Percentiles rank a stretch among this genome's conserved stretches.
Evolutionary conservation across 202 grass and related monocot genomes (phyloP).

Genomic region (Eragrostis tef): DNA sequence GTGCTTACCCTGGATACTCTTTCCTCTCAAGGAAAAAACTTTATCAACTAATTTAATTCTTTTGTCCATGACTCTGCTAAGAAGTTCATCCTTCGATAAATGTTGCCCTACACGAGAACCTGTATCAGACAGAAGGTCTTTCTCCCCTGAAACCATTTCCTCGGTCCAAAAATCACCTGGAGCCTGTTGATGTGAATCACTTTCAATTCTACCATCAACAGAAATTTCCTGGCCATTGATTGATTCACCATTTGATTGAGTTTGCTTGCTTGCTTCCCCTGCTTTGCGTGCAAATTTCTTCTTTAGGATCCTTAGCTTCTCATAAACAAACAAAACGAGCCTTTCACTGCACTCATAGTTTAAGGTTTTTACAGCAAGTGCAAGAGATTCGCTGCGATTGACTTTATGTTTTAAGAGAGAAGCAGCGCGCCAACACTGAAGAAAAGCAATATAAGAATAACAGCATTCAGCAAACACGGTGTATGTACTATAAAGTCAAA

Average conservation of each 20-base stretch:
- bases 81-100: conserved; percentile 50
- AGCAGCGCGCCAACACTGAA: conserved; percentile 92
- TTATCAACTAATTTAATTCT: conserved; percentile 69
- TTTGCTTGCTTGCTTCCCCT: conserved; percentile 43
- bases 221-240: conserved; percentile 32
- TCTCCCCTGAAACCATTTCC: conserved; percentile 36
- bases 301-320: conserved; percentile 74
- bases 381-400: conserved; percentile 62
- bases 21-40: conserved; percentile 60
- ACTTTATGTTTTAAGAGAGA: conserved; percentile 86
- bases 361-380: conserved; percentile 64
- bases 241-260: conserved; percentile 31
- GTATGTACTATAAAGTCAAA: conserved; percentile 29
- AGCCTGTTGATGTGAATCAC: conserved; percentile 37
- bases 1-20: conserved; percentile 66
- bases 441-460: conserved; percentile 46
- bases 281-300: conserved; percentile 65
- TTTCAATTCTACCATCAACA: conserved; percentile 40
- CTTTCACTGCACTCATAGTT: conserved; percentile 76
- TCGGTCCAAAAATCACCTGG: conserved; percentile 33
- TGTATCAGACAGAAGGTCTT: conserved; percentile 42
- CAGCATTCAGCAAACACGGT: conserved; percentile 42
- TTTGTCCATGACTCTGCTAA: conserved; percentile 53
- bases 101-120: conserved; percentile 37
- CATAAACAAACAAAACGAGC: conserved; percentile 61